Conservation (phyloP, 106 monocot genomes). For the Platanthera zijinensis region DNA sequence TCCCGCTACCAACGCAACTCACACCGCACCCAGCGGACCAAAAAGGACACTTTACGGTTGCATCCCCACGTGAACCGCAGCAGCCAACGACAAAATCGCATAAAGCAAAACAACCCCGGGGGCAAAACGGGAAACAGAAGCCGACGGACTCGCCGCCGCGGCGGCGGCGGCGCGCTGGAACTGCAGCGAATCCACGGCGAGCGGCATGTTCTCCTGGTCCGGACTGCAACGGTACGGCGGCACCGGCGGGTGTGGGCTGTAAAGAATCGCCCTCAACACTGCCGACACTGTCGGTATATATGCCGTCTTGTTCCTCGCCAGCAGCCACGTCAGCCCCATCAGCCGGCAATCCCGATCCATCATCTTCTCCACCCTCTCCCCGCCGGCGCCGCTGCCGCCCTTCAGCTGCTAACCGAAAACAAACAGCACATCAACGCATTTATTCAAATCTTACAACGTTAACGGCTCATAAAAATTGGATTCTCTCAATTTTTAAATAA, state of each 20-base stretch:
- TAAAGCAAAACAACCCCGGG: neutral
- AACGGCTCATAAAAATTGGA: too few relatives aligned
- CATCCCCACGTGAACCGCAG: slow-evolving; percentile 1
- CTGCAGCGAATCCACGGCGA: slow-evolving; percentile 92
- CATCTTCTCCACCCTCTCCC: slow-evolving; percentile 47
- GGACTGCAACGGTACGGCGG: slow-evolving; percentile 50
- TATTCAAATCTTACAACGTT: neutral
- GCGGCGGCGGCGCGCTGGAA: slow-evolving; percentile 31
- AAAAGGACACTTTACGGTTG: neutral
- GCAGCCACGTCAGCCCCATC: slow-evolving; percentile 96
- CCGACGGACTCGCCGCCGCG: neutral
- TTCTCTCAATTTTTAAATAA: too few relatives aligned
- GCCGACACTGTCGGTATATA: slow-evolving; percentile 93
- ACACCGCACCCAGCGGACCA: too few relatives aligned
- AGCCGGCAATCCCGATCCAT: slow-evolving; percentile 84
- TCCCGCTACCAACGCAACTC: too few relatives aligned
- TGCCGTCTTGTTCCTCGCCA: slow-evolving; percentile 61
- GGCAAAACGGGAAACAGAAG: slow-evolving; percentile 4
- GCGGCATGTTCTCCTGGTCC: slow-evolving; percentile 98
- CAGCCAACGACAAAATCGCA: neutral
- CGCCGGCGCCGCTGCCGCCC: slow-evolving; percentile 10
- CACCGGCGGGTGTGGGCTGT: slow-evolving; percentile 27
- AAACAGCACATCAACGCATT: neutral
- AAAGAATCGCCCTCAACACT: slow-evolving; percentile 77
- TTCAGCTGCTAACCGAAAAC: slow-evolving; percentile 30